Percentiles rank a stretch among this genome's conserved stretches.
These are phyloP conservation scores for Solanum ossicruentum DNA, from an alignment of 257 asterid species.

Conservation along the genomic window DNA sequence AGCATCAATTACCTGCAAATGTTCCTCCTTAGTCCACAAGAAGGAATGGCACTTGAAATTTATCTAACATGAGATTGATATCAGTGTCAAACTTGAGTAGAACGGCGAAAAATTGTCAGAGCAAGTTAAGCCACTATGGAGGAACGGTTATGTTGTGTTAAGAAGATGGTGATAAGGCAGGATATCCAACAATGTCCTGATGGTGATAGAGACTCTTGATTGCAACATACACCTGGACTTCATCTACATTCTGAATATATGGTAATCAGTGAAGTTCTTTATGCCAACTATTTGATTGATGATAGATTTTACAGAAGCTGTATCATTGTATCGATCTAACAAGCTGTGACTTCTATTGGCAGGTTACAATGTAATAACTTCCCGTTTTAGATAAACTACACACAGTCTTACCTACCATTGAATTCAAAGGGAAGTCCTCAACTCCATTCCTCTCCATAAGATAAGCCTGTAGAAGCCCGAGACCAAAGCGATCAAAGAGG, in stretches of 20 bases:
- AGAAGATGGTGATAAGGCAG: not conserved
- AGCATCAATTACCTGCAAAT: slow-evolving; percentile 54
- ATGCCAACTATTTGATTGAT: not conserved
- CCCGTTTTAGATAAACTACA: slow-evolving; percentile 6
- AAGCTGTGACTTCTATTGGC: not conserved
- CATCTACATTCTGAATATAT: not conserved
- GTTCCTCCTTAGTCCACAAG: not conserved
- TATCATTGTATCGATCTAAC: not conserved
- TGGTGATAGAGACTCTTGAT: not conserved
- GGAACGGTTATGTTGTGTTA: not conserved
- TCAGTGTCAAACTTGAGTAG: not conserved
- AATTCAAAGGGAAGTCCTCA: slow-evolving; percentile 58
- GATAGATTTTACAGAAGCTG: not conserved
- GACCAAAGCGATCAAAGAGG: slow-evolving; percentile 60
- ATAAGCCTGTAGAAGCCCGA: slow-evolving; percentile 57
- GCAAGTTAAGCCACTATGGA: not conserved
- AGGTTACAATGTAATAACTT: not conserved
- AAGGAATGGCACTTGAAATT: not conserved
- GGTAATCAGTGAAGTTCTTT: no score
- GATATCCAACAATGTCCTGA: not conserved
- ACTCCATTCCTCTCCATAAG: slow-evolving; percentile 35
- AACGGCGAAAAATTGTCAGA: not conserved
- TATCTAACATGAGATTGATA: not conserved
- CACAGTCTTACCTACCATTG: slow-evolving; percentile 80
- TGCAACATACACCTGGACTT: not conserved